Evolutionary conservation across 1,284 basidiomycete genomes (phyloP).

Genomic region (Trichosporon sp.): DNA sequence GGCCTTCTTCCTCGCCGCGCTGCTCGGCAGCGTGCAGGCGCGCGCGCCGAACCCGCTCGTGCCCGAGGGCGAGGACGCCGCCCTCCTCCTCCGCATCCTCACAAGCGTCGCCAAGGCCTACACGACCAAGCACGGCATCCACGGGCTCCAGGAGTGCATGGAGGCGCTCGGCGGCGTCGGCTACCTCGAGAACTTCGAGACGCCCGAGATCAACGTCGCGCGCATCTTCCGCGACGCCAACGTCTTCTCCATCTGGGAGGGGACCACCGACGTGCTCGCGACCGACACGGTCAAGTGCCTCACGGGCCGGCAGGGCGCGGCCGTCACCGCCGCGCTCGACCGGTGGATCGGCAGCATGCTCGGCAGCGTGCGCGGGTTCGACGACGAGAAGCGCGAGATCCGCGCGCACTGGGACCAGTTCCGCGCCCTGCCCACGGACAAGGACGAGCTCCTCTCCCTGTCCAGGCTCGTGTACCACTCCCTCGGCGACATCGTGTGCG

Average conservation of each 20-base stretch:
- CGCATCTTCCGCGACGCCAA: slow-evolving; percentile 59
- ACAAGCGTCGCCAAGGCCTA: slow-evolving; percentile 71
- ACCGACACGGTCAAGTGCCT: slow-evolving; percentile 23
- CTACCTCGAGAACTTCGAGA: slow-evolving; percentile 74
- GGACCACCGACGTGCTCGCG: slow-evolving; percentile 51
- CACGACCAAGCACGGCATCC: slow-evolving; percentile 60
- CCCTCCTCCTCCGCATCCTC: slow-evolving; percentile 59
- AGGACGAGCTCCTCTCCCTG: slow-evolving; percentile 14
- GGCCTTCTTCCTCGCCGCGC: slow-evolving; percentile 57
- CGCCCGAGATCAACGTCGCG: slow-evolving; percentile 47
- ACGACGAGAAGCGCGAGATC: slow-evolving; percentile 7
- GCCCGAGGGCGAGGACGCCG: slow-evolving; percentile 50
- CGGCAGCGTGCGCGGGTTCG: neutral
- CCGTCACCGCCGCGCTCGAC: slow-evolving; percentile 1
- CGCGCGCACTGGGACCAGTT: neutral
- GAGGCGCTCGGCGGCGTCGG: slow-evolving; percentile 69
- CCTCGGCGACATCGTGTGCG: slow-evolving; percentile 14
- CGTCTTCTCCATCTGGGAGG: slow-evolving; percentile 81
- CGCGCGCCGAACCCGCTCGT: slow-evolving; percentile 32
- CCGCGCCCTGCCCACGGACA: slow-evolving; percentile 3
- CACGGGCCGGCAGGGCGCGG: slow-evolving; percentile 2
- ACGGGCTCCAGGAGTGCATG: slow-evolving; percentile 70
- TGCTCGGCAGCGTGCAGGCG: slow-evolving; percentile 64
- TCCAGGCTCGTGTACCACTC: slow-evolving; percentile 9
- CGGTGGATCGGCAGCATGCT: slow-evolving; percentile 9